Evolutionary conservation across 306 rosid genomes (phyloP), one percentile per base, ranked within the genome.

Genomic region (Malus asiatica): DNA sequence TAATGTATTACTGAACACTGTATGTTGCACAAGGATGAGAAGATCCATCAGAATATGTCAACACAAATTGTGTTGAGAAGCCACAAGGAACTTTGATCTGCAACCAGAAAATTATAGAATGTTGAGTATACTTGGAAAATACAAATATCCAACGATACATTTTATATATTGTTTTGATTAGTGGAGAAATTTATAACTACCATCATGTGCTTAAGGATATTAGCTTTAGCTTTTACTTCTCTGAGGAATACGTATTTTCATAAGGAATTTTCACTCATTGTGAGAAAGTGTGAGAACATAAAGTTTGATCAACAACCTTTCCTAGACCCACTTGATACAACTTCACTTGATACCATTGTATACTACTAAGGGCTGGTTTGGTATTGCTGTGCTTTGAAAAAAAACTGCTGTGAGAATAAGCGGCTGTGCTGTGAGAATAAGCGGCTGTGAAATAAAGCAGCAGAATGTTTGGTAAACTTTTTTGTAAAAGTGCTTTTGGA

Each of bases 51-150:
- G 92, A 80, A 79, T 86, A 77, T 66, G 91, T 92, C 86, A 95
- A 78, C 82, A 95, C 97, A 86, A 92, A 92, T 66, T 92, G 97
- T 23, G 78, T 70, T 29, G 99, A 89, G 60, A 76, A 81, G 73
- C 97, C 99, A 78, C 86, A 76, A 32, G 99, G 99, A 81, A 95
- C 93, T 87, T 95, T 92, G 58, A 95, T 90, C 96, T 95, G 93
- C 85, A 69, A 68, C 77, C 74, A 85, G 46, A 18, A 66, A 16
- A 42, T 4, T 42, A 23, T 6, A 23, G 35, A 11, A 61, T 11
- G 19, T 42, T 19, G 45, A 70, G 20, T 5, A 23, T 9, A 60
- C 42, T 32, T 25, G 18, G 27, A 23, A 38, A 73, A 59, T 18
- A 46, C 10, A 19, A 59, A 14, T 6, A 32, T 72, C 33, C 42